Percentiles rank a stretch among this genome's conserved stretches.
phyloP scores from a whole-genome alignment of 2,329 filamentous ascomycete genomes.

The Metarhizium rileyi region DNA sequence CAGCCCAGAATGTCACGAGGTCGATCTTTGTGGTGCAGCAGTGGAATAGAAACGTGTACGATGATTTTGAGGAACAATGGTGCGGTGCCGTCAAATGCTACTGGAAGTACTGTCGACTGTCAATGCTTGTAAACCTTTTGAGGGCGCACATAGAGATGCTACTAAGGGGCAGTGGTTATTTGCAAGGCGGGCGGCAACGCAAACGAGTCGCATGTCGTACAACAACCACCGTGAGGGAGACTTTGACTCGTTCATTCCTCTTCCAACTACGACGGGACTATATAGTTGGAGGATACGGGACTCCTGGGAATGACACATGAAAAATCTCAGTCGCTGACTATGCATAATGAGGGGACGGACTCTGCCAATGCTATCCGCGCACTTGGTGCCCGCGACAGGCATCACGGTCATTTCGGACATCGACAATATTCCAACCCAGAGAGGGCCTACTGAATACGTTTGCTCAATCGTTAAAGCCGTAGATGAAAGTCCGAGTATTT shows the following conservation, averaged over 20 bases:
- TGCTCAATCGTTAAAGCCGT: constrained; percentile 57
- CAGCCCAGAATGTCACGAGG: constrained; percentile 66
- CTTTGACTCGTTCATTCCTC: constrained; percentile 60
- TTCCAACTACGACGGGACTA: constrained; percentile 46
- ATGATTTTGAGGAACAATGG: constrained; percentile 45
- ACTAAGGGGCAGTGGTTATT: background rate
- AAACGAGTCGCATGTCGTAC: constrained; percentile 55
- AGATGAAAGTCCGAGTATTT: constrained; percentile 74
- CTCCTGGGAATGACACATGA: constrained; percentile 54
- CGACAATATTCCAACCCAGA: constrained; percentile 65
- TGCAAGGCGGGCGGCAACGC: constrained; percentile 42
- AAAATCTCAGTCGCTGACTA: constrained; percentile 58
- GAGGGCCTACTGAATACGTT: constrained; percentile 71
- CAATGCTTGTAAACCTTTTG: constrained; percentile 31
- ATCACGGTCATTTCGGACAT: constrained; percentile 69
- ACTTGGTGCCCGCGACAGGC: constrained; percentile 61
- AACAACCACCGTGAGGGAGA: constrained; percentile 59
- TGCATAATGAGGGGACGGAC: constrained; percentile 54
- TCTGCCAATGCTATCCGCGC: constrained; percentile 67
- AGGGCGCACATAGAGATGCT: background rate
- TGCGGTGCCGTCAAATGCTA: constrained; percentile 39
- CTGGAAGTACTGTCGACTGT: constrained; percentile 40
- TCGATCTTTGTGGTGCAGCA: constrained; percentile 72
- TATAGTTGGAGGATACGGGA: constrained; percentile 37
- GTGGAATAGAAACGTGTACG: constrained; percentile 48